Evolutionary conservation across 2,329 filamentous ascomycete species (phyloP).

Genomic region (Neopestalotiopsis clavispora): DNA sequence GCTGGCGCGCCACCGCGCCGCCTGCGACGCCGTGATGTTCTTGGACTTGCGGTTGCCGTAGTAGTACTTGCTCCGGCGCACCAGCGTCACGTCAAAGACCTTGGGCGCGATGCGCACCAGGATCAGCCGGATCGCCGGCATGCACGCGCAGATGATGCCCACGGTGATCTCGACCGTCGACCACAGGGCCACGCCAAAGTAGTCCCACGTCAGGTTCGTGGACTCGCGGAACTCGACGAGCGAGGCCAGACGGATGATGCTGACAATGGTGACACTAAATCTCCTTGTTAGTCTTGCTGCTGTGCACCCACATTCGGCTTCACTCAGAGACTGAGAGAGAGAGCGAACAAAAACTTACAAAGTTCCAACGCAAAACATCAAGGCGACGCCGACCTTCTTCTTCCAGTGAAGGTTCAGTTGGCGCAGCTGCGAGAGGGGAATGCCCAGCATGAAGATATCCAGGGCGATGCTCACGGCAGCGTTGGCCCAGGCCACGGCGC

Average conservation of each 20-base stretch:
- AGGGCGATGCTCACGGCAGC: slow-evolving; percentile 45
- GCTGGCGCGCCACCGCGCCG: not conserved
- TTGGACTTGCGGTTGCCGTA: slow-evolving; percentile 5
- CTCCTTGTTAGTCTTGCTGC: not conserved
- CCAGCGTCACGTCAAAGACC: slow-evolving; percentile 6
- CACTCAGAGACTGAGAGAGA: slow-evolving; percentile 9
- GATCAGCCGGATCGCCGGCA: slow-evolving; percentile 20
- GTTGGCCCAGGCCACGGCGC: slow-evolving; percentile 40
- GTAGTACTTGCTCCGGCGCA: slow-evolving; percentile 1
- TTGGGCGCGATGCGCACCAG: slow-evolving; percentile 18
- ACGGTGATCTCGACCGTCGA: slow-evolving; percentile 40
- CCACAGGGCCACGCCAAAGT: slow-evolving; percentile 35
- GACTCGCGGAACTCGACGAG: slow-evolving; percentile 36
- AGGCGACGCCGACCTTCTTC: slow-evolving; percentile 50
- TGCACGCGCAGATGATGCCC: slow-evolving; percentile 22
- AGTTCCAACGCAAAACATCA: slow-evolving; percentile 54
- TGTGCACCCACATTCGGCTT: not conserved
- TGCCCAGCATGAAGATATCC: slow-evolving; percentile 45
- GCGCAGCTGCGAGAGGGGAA: slow-evolving; percentile 49
- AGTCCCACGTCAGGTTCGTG: slow-evolving; percentile 36
- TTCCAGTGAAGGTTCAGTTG: slow-evolving; percentile 47
- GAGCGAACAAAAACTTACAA: slow-evolving; percentile 30
- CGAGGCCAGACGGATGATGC: slow-evolving; percentile 35
- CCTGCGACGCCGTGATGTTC: not conserved
- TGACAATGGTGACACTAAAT: slow-evolving; percentile 36